phyloP scores from a whole-genome alignment of 75 land plant genomes.

The Pinus albicaulis region DNA sequence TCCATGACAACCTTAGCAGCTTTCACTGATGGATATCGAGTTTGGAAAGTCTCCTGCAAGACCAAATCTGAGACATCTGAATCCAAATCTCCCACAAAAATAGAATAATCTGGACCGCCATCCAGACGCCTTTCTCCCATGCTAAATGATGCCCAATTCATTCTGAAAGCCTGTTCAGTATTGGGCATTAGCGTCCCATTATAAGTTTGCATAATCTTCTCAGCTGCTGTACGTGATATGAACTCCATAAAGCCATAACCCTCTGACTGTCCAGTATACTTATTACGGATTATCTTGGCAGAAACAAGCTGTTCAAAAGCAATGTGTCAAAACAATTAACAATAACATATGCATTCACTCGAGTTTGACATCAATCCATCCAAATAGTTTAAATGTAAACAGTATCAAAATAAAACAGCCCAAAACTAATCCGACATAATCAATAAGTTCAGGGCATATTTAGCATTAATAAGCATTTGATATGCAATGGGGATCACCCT shows the following conservation, averaged over 20 bases:
- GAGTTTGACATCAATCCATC: no score
- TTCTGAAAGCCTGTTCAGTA: conserved; percentile 30
- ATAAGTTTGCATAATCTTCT: conserved; percentile 22
- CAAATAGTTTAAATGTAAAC: no score
- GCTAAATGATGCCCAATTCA: conserved; percentile 53
- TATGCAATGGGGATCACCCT: no score
- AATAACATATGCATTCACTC: no score
- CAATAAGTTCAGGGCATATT: no score
- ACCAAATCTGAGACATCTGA: conserved; percentile 38
- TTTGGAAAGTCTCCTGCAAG: conserved; percentile 32
- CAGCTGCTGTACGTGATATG: conserved; percentile 31
- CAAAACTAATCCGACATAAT: no score
- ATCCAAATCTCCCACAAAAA: conserved; percentile 48
- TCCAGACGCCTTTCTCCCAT: conserved; percentile 30
- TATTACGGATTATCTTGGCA: conserved; percentile 42
- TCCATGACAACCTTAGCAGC: conserved; percentile 44
- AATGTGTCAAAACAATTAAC: no score
- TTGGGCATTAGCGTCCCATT: conserved; percentile 33
- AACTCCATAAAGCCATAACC: conserved; percentile 50
- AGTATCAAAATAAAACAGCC: no score
- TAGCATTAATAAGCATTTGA: no score
- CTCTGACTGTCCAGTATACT: conserved; percentile 37
- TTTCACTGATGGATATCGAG: conserved; percentile 31
- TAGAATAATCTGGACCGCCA: conserved; percentile 42
- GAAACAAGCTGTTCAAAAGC: conserved; percentile 21